phyloP scores from a whole-genome alignment of 106 monocot genomes.

The Vanilla planifolia region DNA sequence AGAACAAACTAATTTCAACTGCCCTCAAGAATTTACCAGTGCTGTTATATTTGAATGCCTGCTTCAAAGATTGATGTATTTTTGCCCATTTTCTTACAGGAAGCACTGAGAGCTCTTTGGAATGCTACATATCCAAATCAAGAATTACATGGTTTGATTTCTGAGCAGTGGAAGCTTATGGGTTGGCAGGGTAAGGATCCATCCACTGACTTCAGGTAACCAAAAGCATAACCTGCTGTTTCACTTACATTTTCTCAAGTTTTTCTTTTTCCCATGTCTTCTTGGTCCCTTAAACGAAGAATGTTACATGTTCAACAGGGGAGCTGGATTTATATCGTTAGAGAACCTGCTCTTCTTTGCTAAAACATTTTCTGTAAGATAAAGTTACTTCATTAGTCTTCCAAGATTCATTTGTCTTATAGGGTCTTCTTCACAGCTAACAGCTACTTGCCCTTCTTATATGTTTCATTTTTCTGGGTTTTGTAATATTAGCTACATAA shows the following conservation, averaged over 20 bases:
- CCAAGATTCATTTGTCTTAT: not conserved
- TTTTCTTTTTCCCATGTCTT: not conserved
- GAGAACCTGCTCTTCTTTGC: slow-evolving; percentile 94
- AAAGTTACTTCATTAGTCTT: not conserved
- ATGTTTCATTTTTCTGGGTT: no score
- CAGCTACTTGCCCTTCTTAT: no score
- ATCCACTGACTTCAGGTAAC: slow-evolving; percentile 90
- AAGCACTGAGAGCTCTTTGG: slow-evolving; percentile 85
- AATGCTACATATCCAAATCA: slow-evolving; percentile 69
- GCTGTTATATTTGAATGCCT: no score
- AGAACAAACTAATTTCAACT: no score
- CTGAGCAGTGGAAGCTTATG: slow-evolving; percentile 95
- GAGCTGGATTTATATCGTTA: slow-evolving; percentile 82
- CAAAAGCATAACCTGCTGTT: not conserved
- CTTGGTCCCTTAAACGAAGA: not conserved
- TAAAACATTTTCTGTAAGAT: slow-evolving; percentile 73
- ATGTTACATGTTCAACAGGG: slow-evolving; percentile 29
- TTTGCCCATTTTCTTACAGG: slow-evolving; percentile 35
- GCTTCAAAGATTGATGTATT: no score
- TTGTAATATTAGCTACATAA: no score
- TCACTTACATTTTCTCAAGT: not conserved
- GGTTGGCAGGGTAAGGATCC: slow-evolving; percentile 96
- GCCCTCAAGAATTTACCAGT: no score
- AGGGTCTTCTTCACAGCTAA: no score
- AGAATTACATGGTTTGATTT: slow-evolving; percentile 66